Evolutionary conservation across 192 early-diverging fungal species (phyloP).

Genomic region (Fimicolochytrium jonesii): DNA sequence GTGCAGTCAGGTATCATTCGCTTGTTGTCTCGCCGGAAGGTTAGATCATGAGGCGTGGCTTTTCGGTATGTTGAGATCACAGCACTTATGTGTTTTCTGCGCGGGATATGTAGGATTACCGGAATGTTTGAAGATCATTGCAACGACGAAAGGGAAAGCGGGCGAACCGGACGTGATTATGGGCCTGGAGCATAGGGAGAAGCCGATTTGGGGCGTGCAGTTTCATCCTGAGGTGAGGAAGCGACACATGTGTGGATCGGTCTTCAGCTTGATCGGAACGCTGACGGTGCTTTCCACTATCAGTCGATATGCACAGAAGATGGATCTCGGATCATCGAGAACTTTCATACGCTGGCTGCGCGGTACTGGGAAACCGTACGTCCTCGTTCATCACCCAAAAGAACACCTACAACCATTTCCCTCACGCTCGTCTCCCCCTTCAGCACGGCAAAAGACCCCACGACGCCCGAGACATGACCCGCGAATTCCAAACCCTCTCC

Average conservation of each 20-base stretch:
- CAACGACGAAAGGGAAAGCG: constrained; percentile 44
- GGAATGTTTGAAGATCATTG: constrained; percentile 52
- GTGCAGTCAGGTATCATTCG: constrained; percentile 88
- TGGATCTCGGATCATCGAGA: constrained; percentile 65
- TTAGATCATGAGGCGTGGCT: constrained; percentile 28
- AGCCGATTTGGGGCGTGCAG: constrained; percentile 85
- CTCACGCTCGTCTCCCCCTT: no score
- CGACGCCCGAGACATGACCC: no score
- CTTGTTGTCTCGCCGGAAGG: constrained; percentile 62
- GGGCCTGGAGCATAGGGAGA: constrained; percentile 66
- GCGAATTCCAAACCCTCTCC: constrained; percentile 9
- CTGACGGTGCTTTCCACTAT: not conserved
- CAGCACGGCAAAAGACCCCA: no score
- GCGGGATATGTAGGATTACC: constrained; percentile 53
- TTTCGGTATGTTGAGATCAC: no score
- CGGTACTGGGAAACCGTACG: constrained; percentile 12
- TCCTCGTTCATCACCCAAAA: not conserved
- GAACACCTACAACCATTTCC: constrained; percentile 5
- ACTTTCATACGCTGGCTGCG: constrained; percentile 61
- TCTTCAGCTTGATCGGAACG: not conserved
- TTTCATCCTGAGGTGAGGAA: constrained; percentile 82
- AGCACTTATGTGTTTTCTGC: no score
- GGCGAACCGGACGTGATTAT: constrained; percentile 58
- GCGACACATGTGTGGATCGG: no score
- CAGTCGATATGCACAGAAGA: constrained; percentile 78